Evolutionary conservation across 805 yeast genomes (phyloP), one percentile per base, ranked within the genome.

Genomic region (Cyberlindnera maclurae): DNA sequence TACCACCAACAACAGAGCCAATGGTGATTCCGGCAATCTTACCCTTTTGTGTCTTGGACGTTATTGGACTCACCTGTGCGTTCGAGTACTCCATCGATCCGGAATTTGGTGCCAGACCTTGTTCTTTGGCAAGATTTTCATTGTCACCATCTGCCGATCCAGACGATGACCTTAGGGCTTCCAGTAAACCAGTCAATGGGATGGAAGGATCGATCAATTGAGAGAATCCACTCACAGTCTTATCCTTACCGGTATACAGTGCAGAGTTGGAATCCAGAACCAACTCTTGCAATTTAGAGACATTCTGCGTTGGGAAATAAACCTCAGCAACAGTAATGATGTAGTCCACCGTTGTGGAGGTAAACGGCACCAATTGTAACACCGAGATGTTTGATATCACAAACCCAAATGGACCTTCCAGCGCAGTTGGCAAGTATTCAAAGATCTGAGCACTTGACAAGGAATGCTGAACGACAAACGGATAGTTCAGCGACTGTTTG

Each of bases 291-390:
- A 90, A 66, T 0, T 64, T 56, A 2, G 58, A 50, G 13, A 84
- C 70, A 24, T 70, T 61, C 11, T 60, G 57, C 10, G 63, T 57
- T 16, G 95, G 95, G 64, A 87, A 82, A 57, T 83, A 87, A 39
- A 86, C 82, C 57, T 82, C 82, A 6, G 97, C 97, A 44, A 89
- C 84, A 0, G 97, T 83, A 39, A 85, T 85, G 43, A 87, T 73
- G 59, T 86, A 90, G 34, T 66, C 67, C 36, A 67, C 68, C 12
- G 61, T 62, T 1, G 65, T 40, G 2, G 85, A 72, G 13, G 79
- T 70, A 55, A 78, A 83, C 29, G 97, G 97, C 43, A 81, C 78
- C 50, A 90, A 70, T 57, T 80, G 75, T 42, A 67, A 64, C 47
- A 89, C 86, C 8, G 77, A 58, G 16, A 85, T 73, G 22, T 65